Base-by-base conservation (phyloP, 352 stramenopile genomes). In the Phytopythium boreale region DNA sequence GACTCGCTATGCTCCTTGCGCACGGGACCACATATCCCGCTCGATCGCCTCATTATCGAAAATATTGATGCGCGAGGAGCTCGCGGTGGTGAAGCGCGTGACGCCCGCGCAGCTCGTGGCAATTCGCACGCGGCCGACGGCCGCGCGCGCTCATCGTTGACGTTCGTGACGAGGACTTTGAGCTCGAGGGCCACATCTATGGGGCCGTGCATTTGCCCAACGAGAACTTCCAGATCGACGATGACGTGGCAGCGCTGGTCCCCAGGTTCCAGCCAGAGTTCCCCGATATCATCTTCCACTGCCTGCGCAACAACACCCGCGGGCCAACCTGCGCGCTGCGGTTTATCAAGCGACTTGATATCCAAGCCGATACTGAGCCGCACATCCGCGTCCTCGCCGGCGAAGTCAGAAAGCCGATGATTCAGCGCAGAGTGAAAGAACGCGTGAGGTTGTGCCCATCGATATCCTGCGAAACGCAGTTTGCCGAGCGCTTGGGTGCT, bases 241-340 rank as follows among this genome's bases (percentile, higher is more conserved):
- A 59, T 4, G 66, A 83, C 2, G 72, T 83, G 34, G 72, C 77
- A 29, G 68, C 56, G 27, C 36, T 80, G 4, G 70, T 80, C 20
- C 36, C 60, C 12, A 69, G 69, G 41, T 73, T 77, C 29, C 61
- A 65, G 20, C 46, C 8, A 36, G 67, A 71, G 19, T 46, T 26
- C 53, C 22, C 64, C 34, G 56, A 76, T 12, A 57, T 83, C n/a
- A 62, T 83, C 12, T 80, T 83, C 56, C 75, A 83, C 49, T 83
- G 75, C 49, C 73, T 72, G 12, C 70, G 55, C 37, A 80, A 66
- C 47, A 70, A 77, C 62, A 69, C 67, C 6, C 61, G 74, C 10
- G 74, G 71, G 4, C 74, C 74, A 0, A 79, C 72, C 2, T 82
- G 74, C 47, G 74, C 74, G 11, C 37, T 77, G 37, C 71, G 71